Evolutionary conservation across 257 asterid species (phyloP).

Genomic region (Linderniella brevidens): DNA sequence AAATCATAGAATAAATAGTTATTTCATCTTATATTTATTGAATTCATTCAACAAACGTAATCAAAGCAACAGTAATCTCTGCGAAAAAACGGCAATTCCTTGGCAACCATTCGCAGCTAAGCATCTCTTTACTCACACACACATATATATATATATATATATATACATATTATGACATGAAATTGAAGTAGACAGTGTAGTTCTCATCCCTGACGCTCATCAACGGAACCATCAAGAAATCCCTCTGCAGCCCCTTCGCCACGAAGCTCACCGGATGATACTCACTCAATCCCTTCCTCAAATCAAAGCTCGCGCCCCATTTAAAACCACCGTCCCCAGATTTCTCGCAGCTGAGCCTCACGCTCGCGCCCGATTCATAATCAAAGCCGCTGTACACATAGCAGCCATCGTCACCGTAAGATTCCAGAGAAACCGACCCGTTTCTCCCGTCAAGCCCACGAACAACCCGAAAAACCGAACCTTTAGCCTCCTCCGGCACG

Average conservation of each 20-base stretch:
- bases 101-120: no score
- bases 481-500: slow-evolving; percentile 11
- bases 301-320: slow-evolving; percentile 33
- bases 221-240: slow-evolving; percentile 48
- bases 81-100: neutral
- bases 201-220: slow-evolving; percentile 64
- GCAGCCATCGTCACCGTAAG: slow-evolving; percentile 36
- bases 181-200: slow-evolving; percentile 66
- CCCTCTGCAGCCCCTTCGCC: slow-evolving; percentile 46
- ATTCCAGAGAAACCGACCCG: slow-evolving; percentile 37
- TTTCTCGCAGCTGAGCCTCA: slow-evolving; percentile 23
- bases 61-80: no score
- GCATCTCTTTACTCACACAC: no score
- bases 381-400: slow-evolving; percentile 17
- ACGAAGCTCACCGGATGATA: slow-evolving; percentile 76
- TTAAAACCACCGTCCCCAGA: slow-evolving; percentile 22
- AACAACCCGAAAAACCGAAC: slow-evolving; percentile 28
- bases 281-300: slow-evolving; percentile 37
- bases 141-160: no score
- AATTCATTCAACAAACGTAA: neutral
- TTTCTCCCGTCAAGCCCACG: slow-evolving; percentile 35
- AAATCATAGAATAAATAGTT: no score
- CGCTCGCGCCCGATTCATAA: slow-evolving; percentile 19
- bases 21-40: no score
- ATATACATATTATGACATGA: neutral